These are phyloP conservation scores for Anethum foeniculum DNA, from an alignment of 140 eudicot species.

Conservation along the genomic window DNA sequence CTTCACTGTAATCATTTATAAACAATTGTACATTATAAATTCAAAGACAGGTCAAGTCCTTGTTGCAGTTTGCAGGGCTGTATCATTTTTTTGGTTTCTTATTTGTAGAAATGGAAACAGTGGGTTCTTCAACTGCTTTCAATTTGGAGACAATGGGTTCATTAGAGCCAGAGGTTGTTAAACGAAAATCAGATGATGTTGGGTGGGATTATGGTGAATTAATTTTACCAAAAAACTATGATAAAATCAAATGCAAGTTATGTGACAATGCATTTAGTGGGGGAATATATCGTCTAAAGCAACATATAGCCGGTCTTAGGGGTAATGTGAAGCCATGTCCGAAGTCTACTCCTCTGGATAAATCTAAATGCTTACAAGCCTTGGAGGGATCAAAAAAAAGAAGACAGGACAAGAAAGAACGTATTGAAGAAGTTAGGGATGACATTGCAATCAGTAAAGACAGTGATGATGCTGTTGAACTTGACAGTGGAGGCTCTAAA, in stretches of 20 bases:
- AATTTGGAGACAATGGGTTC: background rate
- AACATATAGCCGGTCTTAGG: background rate
- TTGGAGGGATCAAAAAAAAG: background rate
- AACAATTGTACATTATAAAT: slow-evolving; percentile 16
- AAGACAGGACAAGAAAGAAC: background rate
- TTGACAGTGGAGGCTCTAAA: too few relatives aligned
- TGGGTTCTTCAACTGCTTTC: too few relatives aligned
- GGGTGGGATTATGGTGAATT: background rate
- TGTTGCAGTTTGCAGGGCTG: too few relatives aligned
- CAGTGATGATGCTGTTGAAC: too few relatives aligned
- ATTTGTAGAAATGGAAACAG: too few relatives aligned
- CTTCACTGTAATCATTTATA: slow-evolving; percentile 9
- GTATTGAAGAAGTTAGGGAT: background rate
- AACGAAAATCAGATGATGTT: background rate
- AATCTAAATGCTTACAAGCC: background rate
- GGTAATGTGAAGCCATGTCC: background rate
- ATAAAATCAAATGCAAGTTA: background rate
- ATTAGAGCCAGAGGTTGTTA: too few relatives aligned
- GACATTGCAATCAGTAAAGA: background rate
- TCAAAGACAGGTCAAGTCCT: background rate
- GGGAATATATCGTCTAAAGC: background rate
- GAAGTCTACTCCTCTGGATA: background rate
- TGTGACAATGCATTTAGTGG: background rate
- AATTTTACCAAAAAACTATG: background rate
- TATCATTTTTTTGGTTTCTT: too few relatives aligned